Evolutionary conservation across 75 land plant genomes (phyloP).

Genomic region (Sequoiadendron giganteum): DNA sequence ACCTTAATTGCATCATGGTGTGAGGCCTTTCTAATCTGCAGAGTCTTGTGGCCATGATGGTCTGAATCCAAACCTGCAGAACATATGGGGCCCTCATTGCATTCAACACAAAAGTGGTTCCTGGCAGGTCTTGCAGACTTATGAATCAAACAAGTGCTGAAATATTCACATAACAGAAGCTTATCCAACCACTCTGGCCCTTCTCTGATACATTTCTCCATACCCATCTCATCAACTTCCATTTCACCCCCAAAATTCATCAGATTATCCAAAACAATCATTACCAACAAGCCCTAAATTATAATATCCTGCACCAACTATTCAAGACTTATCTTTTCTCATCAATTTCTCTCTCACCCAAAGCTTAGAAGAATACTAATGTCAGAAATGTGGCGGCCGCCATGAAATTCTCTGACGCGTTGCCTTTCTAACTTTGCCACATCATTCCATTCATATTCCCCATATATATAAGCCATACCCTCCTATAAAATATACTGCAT

Average conservation of each 20-base stretch:
- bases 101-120: constrained; percentile 34
- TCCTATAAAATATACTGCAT: too few species aligned
- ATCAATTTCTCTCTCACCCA: background rate
- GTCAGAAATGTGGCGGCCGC: constrained; percentile 4
- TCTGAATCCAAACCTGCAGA: constrained; percentile 11
- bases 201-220: constrained; percentile 9
- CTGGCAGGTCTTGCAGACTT: constrained; percentile 17
- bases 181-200: constrained; percentile 21
- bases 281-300: background rate
- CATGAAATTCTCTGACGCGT: constrained; percentile 11
- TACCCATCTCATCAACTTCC: background rate
- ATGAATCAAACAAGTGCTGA: constrained; percentile 11
- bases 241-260: background rate
- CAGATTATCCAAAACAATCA: background rate
- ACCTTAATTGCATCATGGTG: constrained; percentile 27
- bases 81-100: constrained; percentile 30
- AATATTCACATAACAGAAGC: constrained; percentile 14
- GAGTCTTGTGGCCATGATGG: constrained; percentile 19
- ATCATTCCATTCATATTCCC: constrained; percentile 11
- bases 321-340: background rate
- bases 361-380: background rate
- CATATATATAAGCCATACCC: too few species aligned
- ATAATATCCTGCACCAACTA: background rate
- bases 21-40: constrained; percentile 30
- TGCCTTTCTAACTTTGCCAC: background rate